Percentiles rank a stretch among this genome's conserved stretches.
Conservation (phyloP, 2,329 filamentous ascomycete genomes). For the Graphium sp. region DNA sequence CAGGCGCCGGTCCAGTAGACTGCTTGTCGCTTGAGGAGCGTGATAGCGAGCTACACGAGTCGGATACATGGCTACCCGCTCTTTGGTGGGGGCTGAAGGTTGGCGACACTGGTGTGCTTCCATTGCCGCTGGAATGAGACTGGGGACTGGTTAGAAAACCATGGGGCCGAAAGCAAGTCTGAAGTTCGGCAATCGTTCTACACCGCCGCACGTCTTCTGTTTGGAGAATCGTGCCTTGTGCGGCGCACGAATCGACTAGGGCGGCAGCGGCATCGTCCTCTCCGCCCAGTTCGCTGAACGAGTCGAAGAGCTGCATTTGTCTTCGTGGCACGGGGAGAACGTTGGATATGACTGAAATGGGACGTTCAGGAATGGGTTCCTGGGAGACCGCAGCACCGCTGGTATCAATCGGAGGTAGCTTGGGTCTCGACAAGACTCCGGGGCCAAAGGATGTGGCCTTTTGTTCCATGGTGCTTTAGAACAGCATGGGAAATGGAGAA, state of each 20-base stretch:
- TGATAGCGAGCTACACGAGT: background rate
- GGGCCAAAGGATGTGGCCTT: constrained; percentile 1
- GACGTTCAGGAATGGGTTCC: constrained; percentile 12
- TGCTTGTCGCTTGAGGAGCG: background rate
- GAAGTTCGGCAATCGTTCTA: constrained; percentile 24
- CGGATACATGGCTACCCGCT: constrained; percentile 4
- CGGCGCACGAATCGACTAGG: constrained; percentile 16
- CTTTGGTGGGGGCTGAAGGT: constrained; percentile 7
- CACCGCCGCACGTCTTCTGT: constrained; percentile 23
- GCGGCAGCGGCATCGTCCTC: constrained; percentile 16
- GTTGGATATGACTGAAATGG: constrained; percentile 16
- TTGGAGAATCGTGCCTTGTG: constrained; percentile 16
- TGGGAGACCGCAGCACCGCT: constrained; percentile 5
- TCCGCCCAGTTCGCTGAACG: constrained; percentile 26
- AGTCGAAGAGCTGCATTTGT: constrained; percentile 19
- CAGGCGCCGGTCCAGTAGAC: constrained; percentile 2
- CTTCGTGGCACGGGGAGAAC: constrained; percentile 16
- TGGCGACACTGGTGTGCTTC: constrained; percentile 6
- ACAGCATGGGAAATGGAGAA: constrained; percentile 6
- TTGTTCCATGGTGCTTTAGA: no score
- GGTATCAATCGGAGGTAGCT: constrained; percentile 10
- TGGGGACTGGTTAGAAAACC: constrained; percentile 2
- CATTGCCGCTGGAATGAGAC: constrained; percentile 1
- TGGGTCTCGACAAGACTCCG: no score
- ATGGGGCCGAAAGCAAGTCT: constrained; percentile 21